Percentiles rank a stretch among this genome's conserved stretches.
These are phyloP conservation scores for Paraphaeosphaeria minitans DNA, from an alignment of 2,329 filamentous ascomycete genomes.

Conservation along the genomic window DNA sequence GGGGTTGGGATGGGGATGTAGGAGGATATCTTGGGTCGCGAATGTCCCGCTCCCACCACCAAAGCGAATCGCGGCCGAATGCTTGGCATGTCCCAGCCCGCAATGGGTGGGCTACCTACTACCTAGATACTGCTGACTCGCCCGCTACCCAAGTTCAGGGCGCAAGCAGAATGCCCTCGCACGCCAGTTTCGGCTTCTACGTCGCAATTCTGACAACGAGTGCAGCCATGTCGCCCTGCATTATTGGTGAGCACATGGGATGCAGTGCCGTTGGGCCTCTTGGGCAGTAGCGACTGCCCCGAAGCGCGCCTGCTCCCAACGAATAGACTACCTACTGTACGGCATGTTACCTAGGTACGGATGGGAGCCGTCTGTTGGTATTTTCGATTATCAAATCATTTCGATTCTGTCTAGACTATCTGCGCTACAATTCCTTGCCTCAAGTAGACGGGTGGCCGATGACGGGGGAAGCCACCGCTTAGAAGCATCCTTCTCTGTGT, in stretches of 20 bases:
- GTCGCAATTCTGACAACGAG: not conserved
- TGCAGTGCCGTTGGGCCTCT: conserved; percentile 1
- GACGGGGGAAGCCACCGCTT: no score
- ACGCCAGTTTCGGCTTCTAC: not conserved
- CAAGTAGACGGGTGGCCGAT: not conserved
- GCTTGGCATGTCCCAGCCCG: not conserved
- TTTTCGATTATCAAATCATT: not conserved
- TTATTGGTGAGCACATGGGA: not conserved
- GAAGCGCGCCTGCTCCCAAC: conserved; percentile 5
- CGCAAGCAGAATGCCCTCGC: not conserved
- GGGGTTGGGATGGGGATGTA: conserved; percentile 16
- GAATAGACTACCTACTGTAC: no score
- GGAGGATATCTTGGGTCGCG: conserved; percentile 15
- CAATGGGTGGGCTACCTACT: not conserved
- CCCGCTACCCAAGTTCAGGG: not conserved
- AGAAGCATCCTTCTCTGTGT: no score
- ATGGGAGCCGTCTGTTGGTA: no score
- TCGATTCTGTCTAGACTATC: not conserved
- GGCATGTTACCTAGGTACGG: no score
- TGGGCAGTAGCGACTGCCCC: not conserved
- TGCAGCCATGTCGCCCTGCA: not conserved
- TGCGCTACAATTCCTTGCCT: no score
- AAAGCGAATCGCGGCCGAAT: conserved; percentile 2
- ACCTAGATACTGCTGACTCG: not conserved
- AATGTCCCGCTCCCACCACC: conserved; percentile 5